Evolutionary conservation across 441 rosid species (phyloP), one percentile per base, ranked within the genome.

Genomic region (Eruca vesicaria): DNA sequence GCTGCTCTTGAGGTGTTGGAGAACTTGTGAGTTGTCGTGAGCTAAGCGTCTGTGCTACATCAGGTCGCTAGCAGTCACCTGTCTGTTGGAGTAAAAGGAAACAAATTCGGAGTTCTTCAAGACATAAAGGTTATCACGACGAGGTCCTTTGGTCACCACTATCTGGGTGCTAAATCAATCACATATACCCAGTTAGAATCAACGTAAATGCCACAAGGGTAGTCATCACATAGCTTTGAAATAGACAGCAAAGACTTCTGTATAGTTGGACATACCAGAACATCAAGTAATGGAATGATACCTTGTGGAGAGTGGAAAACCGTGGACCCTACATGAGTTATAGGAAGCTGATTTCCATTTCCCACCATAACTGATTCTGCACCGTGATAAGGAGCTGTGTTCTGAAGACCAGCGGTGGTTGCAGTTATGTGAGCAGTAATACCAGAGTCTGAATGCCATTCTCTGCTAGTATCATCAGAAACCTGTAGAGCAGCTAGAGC

Each of bases 381-480:
- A 0, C 61, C 61, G 5, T 56, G 18, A 12, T 21, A 21, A 5
- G 31, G 60, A 11, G 16, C 2, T 0, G 28, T 5, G 2, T 4
- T 19, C 2, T 19, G 6, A 0, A 19, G 28, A 9, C n/a, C 0
- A 0, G 26, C 3, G 0, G 9, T 1, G 0, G 28, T 3, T 1
- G 28, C 26, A 0, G 14, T 53, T 7, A 53, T 53, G 6, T 55
- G 59, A 5, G 15, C 8, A 0, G 59, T 20, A 0, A 15, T 1
- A 4, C 7, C n/a, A 4, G 15, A 55, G 0, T 20, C 8, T 1
- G 31, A 29, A 5, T 20, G 10, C 59, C 59, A 20, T 0, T 55
- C 29, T 0, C 23, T 4, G 1, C 59, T 7, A 0, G 3, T 1
- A 0, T 4, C 29, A 21, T 55, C 15, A 4, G 29, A 20, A 1